Conservation (phyloP, 2,329 filamentous ascomycete genomes). For the Diaporthe velutina region DNA sequence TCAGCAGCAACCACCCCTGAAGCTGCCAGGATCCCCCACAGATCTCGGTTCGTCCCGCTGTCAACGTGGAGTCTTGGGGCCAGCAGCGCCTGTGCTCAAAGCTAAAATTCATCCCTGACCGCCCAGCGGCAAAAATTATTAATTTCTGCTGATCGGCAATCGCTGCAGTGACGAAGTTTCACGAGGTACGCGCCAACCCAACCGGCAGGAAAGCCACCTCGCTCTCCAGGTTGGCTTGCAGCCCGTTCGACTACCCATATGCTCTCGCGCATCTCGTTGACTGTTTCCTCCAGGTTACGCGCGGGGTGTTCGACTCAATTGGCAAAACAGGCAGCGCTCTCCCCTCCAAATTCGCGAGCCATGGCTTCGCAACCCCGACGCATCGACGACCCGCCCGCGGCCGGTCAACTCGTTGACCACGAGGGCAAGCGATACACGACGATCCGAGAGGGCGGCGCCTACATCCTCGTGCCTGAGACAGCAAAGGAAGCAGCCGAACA, state of each 20-base stretch:
- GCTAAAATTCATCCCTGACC: conserved; percentile 19
- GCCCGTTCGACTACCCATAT: conserved; percentile 11
- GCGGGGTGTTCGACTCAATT: conserved; percentile 10
- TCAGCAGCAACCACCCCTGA: neutral
- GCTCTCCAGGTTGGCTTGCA: conserved; percentile 7
- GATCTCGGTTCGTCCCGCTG: conserved; percentile 32
- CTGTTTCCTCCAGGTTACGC: conserved; percentile 9
- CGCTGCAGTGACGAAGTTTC: conserved; percentile 10
- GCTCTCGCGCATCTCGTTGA: conserved; percentile 22
- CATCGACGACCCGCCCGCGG: conserved; percentile 46
- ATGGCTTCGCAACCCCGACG: conserved; percentile 43
- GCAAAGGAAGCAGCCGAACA: conserved; percentile 46
- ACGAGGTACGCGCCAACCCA: neutral
- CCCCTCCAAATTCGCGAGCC: conserved; percentile 27
- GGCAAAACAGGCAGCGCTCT: neutral
- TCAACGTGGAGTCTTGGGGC: conserved; percentile 3
- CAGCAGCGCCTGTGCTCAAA: conserved; percentile 22
- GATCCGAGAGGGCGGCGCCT: conserved; percentile 68
- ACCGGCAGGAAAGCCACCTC: neutral
- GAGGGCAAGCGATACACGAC: conserved; percentile 65
- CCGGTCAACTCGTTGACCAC: conserved; percentile 51
- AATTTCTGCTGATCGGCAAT: conserved; percentile 22
- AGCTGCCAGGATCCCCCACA: conserved; percentile 22
- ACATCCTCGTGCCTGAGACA: conserved; percentile 66
- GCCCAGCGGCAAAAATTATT: conserved; percentile 37